Percentiles rank a stretch among this genome's conserved stretches.
These are phyloP conservation scores for Xanthoconium separans DNA, from an alignment of 1,284 basidiomycete species.

Conservation along the genomic window DNA sequence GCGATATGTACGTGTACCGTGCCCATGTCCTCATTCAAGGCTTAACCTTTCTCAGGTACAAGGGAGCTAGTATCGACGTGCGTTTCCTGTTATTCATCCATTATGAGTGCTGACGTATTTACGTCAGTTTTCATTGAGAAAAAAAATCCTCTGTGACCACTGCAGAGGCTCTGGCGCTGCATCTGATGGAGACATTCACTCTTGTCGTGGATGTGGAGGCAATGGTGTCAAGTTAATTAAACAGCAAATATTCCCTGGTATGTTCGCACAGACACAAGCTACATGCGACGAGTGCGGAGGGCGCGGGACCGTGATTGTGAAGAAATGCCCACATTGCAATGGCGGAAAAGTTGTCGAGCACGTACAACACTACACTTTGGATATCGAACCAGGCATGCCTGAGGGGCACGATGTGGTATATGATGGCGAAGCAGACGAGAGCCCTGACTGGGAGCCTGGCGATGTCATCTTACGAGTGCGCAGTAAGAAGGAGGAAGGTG, in stretches of 20 bases:
- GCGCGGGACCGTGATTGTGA: slow-evolving; percentile 75
- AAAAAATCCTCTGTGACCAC: slow-evolving; percentile 87
- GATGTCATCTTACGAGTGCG: slow-evolving; percentile 85
- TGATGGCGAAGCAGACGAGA: slow-evolving; percentile 92
- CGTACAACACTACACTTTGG: slow-evolving; percentile 77
- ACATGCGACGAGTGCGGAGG: slow-evolving; percentile 82
- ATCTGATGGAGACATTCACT: slow-evolving; percentile 81
- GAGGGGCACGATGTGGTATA: slow-evolving; percentile 91
- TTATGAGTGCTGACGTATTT: slow-evolving; percentile 8
- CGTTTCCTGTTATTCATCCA: slow-evolving; percentile 24
- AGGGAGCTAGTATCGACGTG: slow-evolving; percentile 80
- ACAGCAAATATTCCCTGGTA: slow-evolving; percentile 94
- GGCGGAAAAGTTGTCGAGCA: slow-evolving; percentile 84
- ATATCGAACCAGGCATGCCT: slow-evolving; percentile 84
- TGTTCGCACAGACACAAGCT: slow-evolving; percentile 83
- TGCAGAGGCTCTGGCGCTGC: slow-evolving; percentile 92
- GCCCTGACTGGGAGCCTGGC: slow-evolving; percentile 89
- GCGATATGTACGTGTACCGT: slow-evolving; percentile 66
- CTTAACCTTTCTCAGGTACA: slow-evolving; percentile 49
- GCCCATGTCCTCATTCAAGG: slow-evolving; percentile 5
- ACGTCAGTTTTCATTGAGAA: slow-evolving; percentile 83
- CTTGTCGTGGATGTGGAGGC: slow-evolving; percentile 80
- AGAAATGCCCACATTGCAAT: slow-evolving; percentile 78
- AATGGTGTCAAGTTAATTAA: slow-evolving; percentile 81
- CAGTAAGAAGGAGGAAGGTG: slow-evolving; percentile 72